Base-by-base conservation (phyloP, 2,329 filamentous ascomycete genomes). In the Samsoniella hepiali region DNA sequence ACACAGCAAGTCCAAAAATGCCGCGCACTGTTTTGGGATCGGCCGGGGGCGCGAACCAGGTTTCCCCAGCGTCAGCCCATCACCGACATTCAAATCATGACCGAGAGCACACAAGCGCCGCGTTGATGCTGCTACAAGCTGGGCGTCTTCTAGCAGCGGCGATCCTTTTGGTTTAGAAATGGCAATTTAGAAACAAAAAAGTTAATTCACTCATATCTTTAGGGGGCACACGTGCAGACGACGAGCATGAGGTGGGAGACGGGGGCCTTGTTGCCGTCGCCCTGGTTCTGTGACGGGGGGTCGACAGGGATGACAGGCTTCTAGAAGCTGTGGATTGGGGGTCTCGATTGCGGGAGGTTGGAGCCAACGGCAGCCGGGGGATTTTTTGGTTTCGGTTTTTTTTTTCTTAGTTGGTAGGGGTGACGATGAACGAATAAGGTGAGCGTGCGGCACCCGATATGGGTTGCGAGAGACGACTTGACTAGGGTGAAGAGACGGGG, bases 241-340 rank as follows among this genome's bases (percentile, higher is more conserved):
- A 22, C 7, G 5, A 11, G 17, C 34, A 40, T 22, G 22, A 34
- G 15, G 27, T 22, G 7, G 5, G 6, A 32, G 27, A 15, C 32
- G 9, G 29, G 29, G 31, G 11, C 10, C 22, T 22, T 8, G 42
- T 15, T 6, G 27, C 4, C 17, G 32, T 38, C 58, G 36, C 58
- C 58, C 58, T 38, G 47, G 58, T 34, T 44, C 29, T 17, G 47
- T 38, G 45, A 40, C 42, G 15, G 10, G 11, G 29, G 7, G 13
- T 10, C 13, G 22, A 10, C 29, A 11, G 11, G 31, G 42, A 17
- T 29, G 58, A 34, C 58, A 60, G 44, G 47, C 58, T 60, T 60
- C 58, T 60, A 38, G 58, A 60, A 60, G 58, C 45, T 60, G 34
- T 60, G 53, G 58, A 51, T 31, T 13, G 9, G 29, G 27, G 34